Evolutionary conservation across 345 rosid species (phyloP).

Genomic region (Eucalyptus pauciflora): DNA sequence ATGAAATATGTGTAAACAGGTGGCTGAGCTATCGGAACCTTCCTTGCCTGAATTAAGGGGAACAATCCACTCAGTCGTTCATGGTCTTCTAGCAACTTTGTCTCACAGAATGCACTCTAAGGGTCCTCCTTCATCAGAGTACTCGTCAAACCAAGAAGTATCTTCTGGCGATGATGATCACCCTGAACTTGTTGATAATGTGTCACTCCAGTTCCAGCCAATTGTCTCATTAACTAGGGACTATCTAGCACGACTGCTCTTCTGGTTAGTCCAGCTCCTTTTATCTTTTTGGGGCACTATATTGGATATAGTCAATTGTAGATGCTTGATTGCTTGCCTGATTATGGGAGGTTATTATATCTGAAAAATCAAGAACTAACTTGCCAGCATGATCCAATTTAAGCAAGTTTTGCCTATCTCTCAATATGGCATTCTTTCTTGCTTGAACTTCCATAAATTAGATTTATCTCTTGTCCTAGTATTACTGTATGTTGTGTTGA

Average conservation of each 20-base stretch:
- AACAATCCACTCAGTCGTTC: conserved; percentile 67
- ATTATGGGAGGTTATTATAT: background rate
- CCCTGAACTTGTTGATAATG: conserved; percentile 72
- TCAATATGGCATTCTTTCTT: background rate
- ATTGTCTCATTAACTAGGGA: conserved; percentile 70
- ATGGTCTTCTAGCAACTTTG: conserved; percentile 91
- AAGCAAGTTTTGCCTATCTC: background rate
- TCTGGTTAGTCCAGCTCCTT: conserved; percentile 48
- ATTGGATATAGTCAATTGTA: background rate
- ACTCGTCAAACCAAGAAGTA: conserved; percentile 25
- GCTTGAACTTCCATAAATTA: background rate
- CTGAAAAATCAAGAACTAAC: background rate
- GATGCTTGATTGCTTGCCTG: background rate
- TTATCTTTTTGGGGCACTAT: background rate
- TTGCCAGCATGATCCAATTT: background rate
- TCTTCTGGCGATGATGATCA: conserved; percentile 48
- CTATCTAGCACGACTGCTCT: conserved; percentile 88
- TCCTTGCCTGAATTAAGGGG: conserved; percentile 67
- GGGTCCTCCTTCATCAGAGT: conserved; percentile 48
- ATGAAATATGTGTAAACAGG: conserved; percentile 26
- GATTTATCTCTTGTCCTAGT: background rate
- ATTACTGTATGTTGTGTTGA: background rate
- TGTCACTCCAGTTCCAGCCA: conserved; percentile 83
- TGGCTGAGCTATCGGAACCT: conserved; percentile 93
- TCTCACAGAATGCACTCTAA: conserved; percentile 86